Evolutionary conservation across 176 grass and related monocot genomes (phyloP).

Genomic region (Puya raimondii): DNA sequence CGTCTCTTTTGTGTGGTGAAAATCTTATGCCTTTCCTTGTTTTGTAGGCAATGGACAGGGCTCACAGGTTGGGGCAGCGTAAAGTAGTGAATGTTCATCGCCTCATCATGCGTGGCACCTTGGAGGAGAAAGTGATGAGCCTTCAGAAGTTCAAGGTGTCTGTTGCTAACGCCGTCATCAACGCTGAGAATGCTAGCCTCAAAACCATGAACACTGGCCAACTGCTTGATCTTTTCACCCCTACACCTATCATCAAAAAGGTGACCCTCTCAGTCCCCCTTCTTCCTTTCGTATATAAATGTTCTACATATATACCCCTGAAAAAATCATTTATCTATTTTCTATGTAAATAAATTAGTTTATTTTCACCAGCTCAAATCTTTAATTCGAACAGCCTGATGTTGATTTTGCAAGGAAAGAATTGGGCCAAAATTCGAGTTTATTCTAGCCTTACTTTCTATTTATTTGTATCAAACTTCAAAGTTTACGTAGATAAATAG

Average conservation of each 20-base stretch:
- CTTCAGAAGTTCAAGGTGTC: conserved; percentile 98
- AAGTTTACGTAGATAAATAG: too few species aligned
- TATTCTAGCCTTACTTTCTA: too few species aligned
- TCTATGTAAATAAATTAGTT: too few species aligned
- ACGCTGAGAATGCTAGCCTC: conserved; percentile 81
- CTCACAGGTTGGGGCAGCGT: conserved; percentile 79
- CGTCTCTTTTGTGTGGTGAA: not conserved
- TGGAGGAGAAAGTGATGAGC: conserved; percentile 98
- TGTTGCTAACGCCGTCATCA: conserved; percentile 86
- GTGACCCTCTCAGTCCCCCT: conserved; percentile 25
- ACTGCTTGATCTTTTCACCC: conserved; percentile 87
- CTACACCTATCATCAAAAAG: conserved; percentile 67
- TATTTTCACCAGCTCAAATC: too few species aligned
- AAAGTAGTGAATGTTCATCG: conserved; percentile 97
- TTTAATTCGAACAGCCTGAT: too few species aligned
- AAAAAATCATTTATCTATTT: not conserved
- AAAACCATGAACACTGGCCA: conserved; percentile 97
- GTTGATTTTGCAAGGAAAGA: too few species aligned
- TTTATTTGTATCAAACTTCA: too few species aligned
- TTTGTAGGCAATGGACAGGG: conserved; percentile 97
- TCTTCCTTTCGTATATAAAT: not conserved
- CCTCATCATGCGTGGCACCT: conserved; percentile 86
- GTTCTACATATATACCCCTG: not conserved
- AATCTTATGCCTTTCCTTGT: not conserved
- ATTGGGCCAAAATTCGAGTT: too few species aligned